A percentile compares a stretch with the other conserved stretches of the same genome.
phyloP scores from a whole-genome alignment of 495 filamentous ascomycete genomes.

The Penicillium goetzii region DNA sequence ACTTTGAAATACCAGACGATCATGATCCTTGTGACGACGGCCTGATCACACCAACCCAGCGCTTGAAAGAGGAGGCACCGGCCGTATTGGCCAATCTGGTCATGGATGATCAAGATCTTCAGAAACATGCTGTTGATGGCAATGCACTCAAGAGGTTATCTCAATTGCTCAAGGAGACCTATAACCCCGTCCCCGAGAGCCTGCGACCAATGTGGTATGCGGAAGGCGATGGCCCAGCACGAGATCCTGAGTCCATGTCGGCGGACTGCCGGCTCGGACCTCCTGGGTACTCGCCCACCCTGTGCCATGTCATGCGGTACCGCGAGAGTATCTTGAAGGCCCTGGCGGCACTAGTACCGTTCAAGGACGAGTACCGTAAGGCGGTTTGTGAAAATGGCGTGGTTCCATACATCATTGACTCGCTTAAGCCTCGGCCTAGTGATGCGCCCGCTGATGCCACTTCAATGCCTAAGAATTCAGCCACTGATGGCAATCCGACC shows the following conservation, averaged over 20 bases:
- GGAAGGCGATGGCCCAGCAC: constrained; percentile 33
- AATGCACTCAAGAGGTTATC: constrained; percentile 72
- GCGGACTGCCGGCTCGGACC: constrained; percentile 55
- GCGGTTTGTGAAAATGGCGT: constrained; percentile 78
- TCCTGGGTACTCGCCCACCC: constrained; percentile 62
- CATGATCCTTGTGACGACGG: constrained; percentile 46
- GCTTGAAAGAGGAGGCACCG: constrained; percentile 71
- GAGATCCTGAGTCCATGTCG: constrained; percentile 28
- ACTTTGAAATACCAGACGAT: constrained; percentile 47
- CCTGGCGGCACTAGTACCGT: constrained; percentile 74
- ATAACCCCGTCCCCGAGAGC: constrained; percentile 48
- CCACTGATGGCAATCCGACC: constrained; percentile 52
- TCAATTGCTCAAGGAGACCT: constrained; percentile 75
- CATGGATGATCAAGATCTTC: constrained; percentile 72
- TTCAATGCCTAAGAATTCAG: constrained; percentile 42
- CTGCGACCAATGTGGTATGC: constrained; percentile 47
- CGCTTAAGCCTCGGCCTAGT: constrained; percentile 64
- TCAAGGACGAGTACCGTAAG: constrained; percentile 85
- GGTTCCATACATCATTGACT: constrained; percentile 80
- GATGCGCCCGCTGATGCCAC: constrained; percentile 32
- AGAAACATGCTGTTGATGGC: constrained; percentile 82
- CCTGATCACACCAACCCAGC: constrained; percentile 39
- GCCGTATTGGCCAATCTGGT: constrained; percentile 77
- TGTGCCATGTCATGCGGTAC: constrained; percentile 74
- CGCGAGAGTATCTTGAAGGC: constrained; percentile 79